Evolutionary conservation across 2,329 filamentous ascomycete genomes (phyloP).

Genomic region (Cercospora beticola): DNA sequence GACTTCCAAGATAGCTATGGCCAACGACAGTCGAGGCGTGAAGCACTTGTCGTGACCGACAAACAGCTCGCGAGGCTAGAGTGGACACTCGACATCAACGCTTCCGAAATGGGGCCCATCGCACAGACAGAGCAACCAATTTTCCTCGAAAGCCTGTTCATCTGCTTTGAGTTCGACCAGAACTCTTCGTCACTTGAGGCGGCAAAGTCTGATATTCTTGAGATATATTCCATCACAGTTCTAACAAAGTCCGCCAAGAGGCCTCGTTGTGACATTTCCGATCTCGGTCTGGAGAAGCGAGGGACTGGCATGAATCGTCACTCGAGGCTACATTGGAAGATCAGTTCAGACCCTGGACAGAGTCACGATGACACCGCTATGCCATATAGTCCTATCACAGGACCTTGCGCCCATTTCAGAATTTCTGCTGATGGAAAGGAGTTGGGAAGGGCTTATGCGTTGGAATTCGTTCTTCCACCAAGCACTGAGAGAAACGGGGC

Average conservation of each 20-base stretch:
- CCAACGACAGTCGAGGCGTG: neutral
- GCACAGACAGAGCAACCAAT: neutral
- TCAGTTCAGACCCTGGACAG: neutral
- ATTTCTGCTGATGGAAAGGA: neutral
- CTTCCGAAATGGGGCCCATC: neutral
- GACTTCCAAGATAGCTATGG: neutral
- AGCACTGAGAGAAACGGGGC: neutral
- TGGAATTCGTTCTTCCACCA: conserved; percentile 2
- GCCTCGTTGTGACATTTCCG: neutral
- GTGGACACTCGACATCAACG: neutral
- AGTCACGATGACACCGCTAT: neutral
- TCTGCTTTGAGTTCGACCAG: neutral
- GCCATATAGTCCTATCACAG: conserved; percentile 6
- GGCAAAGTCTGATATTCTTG: neutral
- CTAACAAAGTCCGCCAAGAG: neutral
- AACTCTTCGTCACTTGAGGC: neutral
- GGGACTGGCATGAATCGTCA: neutral
- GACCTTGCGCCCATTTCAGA: neutral
- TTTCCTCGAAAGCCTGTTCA: neutral
- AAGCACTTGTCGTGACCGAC: neutral
- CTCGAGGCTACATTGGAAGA: neutral
- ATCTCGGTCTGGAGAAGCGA: neutral
- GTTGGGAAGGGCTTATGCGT: conserved; percentile 1
- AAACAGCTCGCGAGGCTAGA: neutral
- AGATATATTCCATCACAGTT: neutral